Base-by-base conservation (phyloP, 805 yeast genomes). In the Candida glaebosa region DNA sequence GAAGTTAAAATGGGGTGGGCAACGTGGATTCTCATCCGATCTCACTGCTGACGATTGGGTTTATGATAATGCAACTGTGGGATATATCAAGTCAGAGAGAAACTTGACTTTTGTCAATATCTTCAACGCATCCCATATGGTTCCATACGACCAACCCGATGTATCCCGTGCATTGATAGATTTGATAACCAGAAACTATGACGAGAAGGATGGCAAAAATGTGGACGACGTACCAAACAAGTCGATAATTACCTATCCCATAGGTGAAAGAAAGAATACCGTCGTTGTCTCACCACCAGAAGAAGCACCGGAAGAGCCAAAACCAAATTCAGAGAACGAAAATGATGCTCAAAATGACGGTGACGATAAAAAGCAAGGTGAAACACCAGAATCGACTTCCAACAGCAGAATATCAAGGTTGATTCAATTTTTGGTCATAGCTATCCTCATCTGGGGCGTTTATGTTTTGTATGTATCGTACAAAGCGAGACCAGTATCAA, bases 121-220 rank as follows among this genome's bases (percentile, higher is more conserved):
- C 2, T 77, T 64, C 57, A 78, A 87, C 51, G 79, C 96, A 0
- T 84, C 96, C 3, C 98, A 93, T 57, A 91, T 93, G 98, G 93
- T 89, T 18, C 96, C 98, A 1, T 82, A 77, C 49, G 97, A 90
- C 58, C 65, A 78, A 39, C 85, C 93, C 1, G 78, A 73, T 35
- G 72, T 76, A 19, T 76, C 90, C 5, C 71, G 89, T 49, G 87
- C 88, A 14, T 62, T 90, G 45, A 64, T 89, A 31, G 89, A 87
- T 53, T 45, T 77, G 17, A 52, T 71, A 19, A 50, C 62, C 1
- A 60, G 61, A 1, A 65, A 69, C 41, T 60, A 44, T 37, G 61
- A 60, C 31, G 52, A 45, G 14, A 10, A 5, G 14, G 31, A 28
- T 10, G 46, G 49, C 14, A 50, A 48, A 17, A 43, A 38, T 16